phyloP scores from a whole-genome alignment of 805 yeast genomes.

The Kuraishia borneana region DNA sequence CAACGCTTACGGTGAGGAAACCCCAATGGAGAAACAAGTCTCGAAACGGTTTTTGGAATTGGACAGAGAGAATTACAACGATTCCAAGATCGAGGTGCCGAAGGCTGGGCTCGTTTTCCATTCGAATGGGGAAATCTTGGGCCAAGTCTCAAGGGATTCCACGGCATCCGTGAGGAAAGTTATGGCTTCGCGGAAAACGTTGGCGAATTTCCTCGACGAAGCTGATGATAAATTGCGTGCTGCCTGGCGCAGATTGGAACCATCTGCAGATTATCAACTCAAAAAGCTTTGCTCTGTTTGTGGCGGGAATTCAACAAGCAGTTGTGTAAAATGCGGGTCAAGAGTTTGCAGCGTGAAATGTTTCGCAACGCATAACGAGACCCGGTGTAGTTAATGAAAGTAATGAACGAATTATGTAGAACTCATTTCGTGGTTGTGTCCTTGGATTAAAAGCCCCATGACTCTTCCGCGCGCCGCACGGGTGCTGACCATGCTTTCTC shows the following conservation, averaged over 20 bases:
- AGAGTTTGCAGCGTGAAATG: constrained; percentile 31
- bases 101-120: constrained; percentile 7
- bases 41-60: constrained; percentile 27
- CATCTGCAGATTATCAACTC: constrained; percentile 18
- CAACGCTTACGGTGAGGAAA: constrained; percentile 5
- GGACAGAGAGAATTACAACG: constrained; percentile 32
- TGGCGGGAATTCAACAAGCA: constrained; percentile 28
- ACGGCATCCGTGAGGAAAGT: constrained; percentile 20
- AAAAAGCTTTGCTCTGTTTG: constrained; percentile 34
- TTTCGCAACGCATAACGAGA: constrained; percentile 27
- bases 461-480: too few species aligned
- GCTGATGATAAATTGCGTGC: constrained; percentile 23
- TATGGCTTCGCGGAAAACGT: constrained; percentile 26
- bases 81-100: constrained; percentile 27
- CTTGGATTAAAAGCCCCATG: too few species aligned
- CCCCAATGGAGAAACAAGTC: constrained; percentile 21
- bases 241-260: constrained; percentile 18
- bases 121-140: not conserved
- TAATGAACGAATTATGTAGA: not conserved
- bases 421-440: too few species aligned
- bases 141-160: not conserved
- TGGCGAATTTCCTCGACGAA: constrained; percentile 30
- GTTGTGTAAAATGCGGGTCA: constrained; percentile 28
- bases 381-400: constrained; percentile 28
- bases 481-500: too few species aligned